Conservation (phyloP, 176 grass and related monocot genomes). For the Phoenix dactylifera region DNA sequence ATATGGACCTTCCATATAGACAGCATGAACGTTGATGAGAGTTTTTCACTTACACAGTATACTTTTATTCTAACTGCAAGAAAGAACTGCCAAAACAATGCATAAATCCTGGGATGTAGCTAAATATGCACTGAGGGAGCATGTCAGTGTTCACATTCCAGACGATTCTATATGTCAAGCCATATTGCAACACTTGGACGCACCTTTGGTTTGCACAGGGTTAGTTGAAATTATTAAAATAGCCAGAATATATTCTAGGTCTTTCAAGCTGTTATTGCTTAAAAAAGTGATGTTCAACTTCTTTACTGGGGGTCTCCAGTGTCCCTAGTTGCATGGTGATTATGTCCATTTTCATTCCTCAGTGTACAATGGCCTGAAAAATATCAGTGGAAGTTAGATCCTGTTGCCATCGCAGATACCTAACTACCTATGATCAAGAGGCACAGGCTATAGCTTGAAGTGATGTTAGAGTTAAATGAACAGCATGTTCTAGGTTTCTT, state of each 20-base stretch:
- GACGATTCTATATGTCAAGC: constrained; percentile 69
- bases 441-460: constrained; percentile 11
- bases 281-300: too few relatives aligned
- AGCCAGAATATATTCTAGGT: too few relatives aligned
- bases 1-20: too few relatives aligned
- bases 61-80: constrained; percentile 82
- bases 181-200: constrained; percentile 76
- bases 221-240: constrained; percentile 7
- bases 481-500: too few relatives aligned
- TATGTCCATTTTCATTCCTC: neutral
- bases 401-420: constrained; percentile 40
- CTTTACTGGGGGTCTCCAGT: too few relatives aligned
- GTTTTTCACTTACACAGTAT: constrained; percentile 39
- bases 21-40: neutral
- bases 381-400: constrained; percentile 87
- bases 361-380: constrained; percentile 74
- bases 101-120: constrained; percentile 53
- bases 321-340: neutral
- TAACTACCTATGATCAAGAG: constrained; percentile 61
- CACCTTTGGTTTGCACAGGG: constrained; percentile 80
- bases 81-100: constrained; percentile 84
- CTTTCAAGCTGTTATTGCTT: too few relatives aligned
- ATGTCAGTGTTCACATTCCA: constrained; percentile 74
- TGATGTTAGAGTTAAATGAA: too few relatives aligned
- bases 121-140: constrained; percentile 68